These are phyloP conservation scores for Neurospora sp. DNA, from an alignment of 495 filamentous ascomycete species.

Conservation along the genomic window DNA sequence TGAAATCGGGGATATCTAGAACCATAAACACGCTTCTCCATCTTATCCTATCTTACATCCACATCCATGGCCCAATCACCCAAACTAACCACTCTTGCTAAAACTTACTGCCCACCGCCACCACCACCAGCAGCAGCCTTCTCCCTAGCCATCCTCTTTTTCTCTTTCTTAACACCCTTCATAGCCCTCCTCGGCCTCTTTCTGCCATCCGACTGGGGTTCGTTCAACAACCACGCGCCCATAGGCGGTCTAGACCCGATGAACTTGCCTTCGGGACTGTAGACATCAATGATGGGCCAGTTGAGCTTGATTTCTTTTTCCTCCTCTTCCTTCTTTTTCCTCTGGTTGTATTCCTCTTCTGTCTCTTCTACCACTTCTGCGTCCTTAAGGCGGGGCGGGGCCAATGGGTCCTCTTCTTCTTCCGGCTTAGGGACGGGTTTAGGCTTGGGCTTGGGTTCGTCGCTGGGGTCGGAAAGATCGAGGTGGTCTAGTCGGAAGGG, in stretches of 20 bases:
- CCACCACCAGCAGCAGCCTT: not conserved
- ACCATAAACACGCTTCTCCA: not conserved
- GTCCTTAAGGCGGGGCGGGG: conserved; percentile 1
- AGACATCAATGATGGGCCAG: conserved; percentile 73
- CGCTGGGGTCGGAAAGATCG: conserved; percentile 2
- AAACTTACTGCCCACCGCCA: not conserved
- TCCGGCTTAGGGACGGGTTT: not conserved
- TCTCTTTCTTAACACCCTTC: conserved; percentile 47
- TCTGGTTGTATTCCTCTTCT: conserved; percentile 3
- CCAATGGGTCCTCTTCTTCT: not conserved
- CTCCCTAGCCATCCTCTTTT: conserved; percentile 25
- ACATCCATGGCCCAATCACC: not conserved
- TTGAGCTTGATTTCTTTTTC: conserved; percentile 13
- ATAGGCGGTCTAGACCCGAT: conserved; percentile 61
- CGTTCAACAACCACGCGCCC: conserved; percentile 54
- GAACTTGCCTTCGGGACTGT: conserved; percentile 70
- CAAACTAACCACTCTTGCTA: no score
- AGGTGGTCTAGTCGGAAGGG: conserved; percentile 1
- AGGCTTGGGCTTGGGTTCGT: not conserved
- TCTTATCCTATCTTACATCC: not conserved
- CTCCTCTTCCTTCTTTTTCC: not conserved
- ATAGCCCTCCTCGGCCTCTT: conserved; percentile 46
- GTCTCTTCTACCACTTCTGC: conserved; percentile 3
- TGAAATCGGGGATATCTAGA: not conserved
- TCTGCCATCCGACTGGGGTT: conserved; percentile 16